Base-by-base conservation (phyloP, 2,329 filamentous ascomycete species). In the Aspergillus aculeatinus region DNA sequence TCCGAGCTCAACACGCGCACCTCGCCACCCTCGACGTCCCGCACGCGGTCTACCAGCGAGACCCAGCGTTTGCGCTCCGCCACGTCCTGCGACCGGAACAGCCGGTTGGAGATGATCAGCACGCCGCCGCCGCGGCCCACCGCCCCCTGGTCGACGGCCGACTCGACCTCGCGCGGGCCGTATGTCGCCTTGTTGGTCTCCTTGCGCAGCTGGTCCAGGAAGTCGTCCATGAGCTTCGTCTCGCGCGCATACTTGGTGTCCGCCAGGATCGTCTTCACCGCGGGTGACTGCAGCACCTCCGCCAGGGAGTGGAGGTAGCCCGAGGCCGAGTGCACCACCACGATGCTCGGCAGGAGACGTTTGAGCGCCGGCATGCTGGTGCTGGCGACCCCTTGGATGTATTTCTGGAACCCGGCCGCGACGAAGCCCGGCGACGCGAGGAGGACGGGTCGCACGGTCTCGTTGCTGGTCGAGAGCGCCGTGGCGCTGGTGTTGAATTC, bases 121-220 rank as follows among this genome's bases (percentile, higher is more conserved):
- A 92, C 86, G 12, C 92, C 93, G 0, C 93, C 93, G 9, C 93
- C 92, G 14, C 89, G 84, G 0, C 93, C 93, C 0, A 98, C 92
- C 0, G 93, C 95, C 1, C 94, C 94, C 67, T 95, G 91, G 11
- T 87, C 87, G 4, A 97, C 88, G 0, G 94, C 94, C 62, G 85
- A 86, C 71, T 91, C 87, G 2, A 96, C 92, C 56, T 96, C 91
- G 14, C 82, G 84, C 0, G 89, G 86, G 0, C 95, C 95, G 76
- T 99, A 99, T 84, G 93, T 96, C 2, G 93, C 94, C 59, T 90
- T 86, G 2, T 91, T 90, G 65, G 97, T 93, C 63, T 98, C 93
- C 61, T 86, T 86, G 55, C 93, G 87, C 60, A 99, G 80, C 62
- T 91, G 81, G 0, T 87, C 84, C 68, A 90, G 87, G 72, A 98